Conservation (phyloP, 495 filamentous ascomycete genomes). For the Chaetomium cochliodes region DNA sequence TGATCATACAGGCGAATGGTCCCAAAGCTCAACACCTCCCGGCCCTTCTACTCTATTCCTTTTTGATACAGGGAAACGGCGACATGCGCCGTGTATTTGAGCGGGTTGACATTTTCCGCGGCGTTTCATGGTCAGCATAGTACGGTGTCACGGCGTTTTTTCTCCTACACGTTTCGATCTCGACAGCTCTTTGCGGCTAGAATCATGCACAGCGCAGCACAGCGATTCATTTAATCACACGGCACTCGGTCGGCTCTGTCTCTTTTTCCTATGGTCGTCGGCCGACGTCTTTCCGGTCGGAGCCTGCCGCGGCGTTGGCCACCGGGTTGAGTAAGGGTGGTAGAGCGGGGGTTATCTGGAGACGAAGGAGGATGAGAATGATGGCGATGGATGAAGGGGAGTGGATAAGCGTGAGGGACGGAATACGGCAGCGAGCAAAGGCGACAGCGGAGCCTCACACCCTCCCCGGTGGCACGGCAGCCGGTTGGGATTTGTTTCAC, state of each 20-base stretch:
- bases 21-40: conserved; percentile 26
- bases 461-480: conserved; percentile 1
- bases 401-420: background rate
- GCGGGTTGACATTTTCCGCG: conserved; percentile 38
- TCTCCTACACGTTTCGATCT: conserved; percentile 20
- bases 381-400: background rate
- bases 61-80: conserved; percentile 21
- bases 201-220: conserved; percentile 34
- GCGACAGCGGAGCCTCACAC: background rate
- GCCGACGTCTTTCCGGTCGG: conserved; percentile 2
- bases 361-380: background rate
- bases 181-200: conserved; percentile 32
- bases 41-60: conserved; percentile 39
- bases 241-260: conserved; percentile 1
- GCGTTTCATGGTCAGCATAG: conserved; percentile 47
- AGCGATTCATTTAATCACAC: conserved; percentile 25
- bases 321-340: background rate
- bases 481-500: background rate
- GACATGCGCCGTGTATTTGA: conserved; percentile 42
- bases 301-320: background rate
- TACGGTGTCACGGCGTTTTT: conserved; percentile 54
- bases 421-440: conserved; percentile 2
- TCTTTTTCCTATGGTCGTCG: background rate
- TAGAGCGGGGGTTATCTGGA: background rate
- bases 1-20: conserved; percentile 51